Conservation (phyloP, 177 flowering plant species). For the Tripterygium wilfordii region DNA sequence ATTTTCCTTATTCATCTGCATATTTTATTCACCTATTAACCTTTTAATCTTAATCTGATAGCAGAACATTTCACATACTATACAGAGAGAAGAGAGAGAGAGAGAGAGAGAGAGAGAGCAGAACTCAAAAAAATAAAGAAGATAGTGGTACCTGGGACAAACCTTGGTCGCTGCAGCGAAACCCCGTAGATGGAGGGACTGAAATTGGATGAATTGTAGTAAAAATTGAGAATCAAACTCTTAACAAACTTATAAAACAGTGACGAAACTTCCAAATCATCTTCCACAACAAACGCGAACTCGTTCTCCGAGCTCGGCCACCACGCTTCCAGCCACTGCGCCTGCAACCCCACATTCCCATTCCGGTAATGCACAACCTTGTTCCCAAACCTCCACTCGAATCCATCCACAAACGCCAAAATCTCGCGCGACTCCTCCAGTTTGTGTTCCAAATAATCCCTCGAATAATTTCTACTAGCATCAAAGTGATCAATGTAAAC, state of each 20-base stretch:
- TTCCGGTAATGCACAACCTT: constrained; percentile 88
- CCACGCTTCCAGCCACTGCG: constrained; percentile 98
- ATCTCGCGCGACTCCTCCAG: constrained; percentile 44
- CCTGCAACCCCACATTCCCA: constrained; percentile 80
- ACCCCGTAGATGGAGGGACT: constrained; percentile 76
- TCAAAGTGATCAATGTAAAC: constrained; percentile 74
- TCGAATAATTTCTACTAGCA: constrained; percentile 5
- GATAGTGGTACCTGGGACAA: constrained; percentile 74
- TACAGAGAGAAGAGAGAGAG: too few species aligned
- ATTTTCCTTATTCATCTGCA: too few species aligned
- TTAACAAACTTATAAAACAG: constrained; percentile 67
- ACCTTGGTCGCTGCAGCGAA: constrained; percentile 85
- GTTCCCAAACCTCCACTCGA: constrained; percentile 64
- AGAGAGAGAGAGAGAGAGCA: too few species aligned
- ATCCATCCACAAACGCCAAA: constrained; percentile 69
- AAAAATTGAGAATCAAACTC: constrained; percentile 53
- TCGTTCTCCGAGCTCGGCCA: constrained; percentile 86
- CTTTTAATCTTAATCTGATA: too few species aligned
- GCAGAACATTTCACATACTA: too few species aligned
- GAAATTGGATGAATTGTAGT: constrained; percentile 64
- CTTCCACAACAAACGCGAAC: constrained; percentile 92
- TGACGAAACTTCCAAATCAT: constrained; percentile 88
- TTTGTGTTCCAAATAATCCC: constrained; percentile 27
- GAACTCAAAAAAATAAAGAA: too few species aligned
- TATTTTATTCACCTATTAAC: too few species aligned